Base-by-base conservation (phyloP, 148 eudicot genomes). In the Suaeda aralocaspica region DNA sequence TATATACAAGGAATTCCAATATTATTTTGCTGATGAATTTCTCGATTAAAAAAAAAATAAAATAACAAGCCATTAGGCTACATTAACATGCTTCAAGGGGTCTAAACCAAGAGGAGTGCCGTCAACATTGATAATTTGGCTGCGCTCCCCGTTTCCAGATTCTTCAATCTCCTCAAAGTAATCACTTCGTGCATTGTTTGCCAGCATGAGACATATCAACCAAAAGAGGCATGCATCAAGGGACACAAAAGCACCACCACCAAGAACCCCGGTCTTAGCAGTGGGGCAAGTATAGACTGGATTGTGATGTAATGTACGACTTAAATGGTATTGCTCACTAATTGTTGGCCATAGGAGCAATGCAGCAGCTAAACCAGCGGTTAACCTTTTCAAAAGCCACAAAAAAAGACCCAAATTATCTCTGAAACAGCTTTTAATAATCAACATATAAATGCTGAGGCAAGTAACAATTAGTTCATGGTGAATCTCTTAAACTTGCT, bases 221-320 rank as follows among this genome's bases (percentile, higher is more conserved):
- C 96, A 92, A 77, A 92, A 83, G 71, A 92, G 92, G 72, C 92
- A 75, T 0, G 96, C 75, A 58, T 88, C 96, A 1, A 93, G 95
- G 26, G 98, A 82, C 26, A 93, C 74, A 63, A 93, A 93, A 14
- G 98, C 96, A 42, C 96, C 98, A 1, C 98, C 98, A 15, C 98
- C 98, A 28, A 93, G 89, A 59, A 93, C 84, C 2, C 98, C 98
- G 0, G 98, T 91, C 85, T 93, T 93, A 48, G 98, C 97, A n/a
- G 98, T 93, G 15, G 98, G 98, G 87, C 98, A 93, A 1, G 26
- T 7, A 29, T 86, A 84, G 24, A 70, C 48, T 65, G 83, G 71
- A 64, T 85, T 69, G 65, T 70, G 77, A 67, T 93, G 97, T 26
- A 91, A 76, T 25, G 82, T 88, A 31, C 72, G 74, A 14, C 59